Evolutionary conservation across 257 asterid species (phyloP).

Genomic region (Capsicum chinense): DNA sequence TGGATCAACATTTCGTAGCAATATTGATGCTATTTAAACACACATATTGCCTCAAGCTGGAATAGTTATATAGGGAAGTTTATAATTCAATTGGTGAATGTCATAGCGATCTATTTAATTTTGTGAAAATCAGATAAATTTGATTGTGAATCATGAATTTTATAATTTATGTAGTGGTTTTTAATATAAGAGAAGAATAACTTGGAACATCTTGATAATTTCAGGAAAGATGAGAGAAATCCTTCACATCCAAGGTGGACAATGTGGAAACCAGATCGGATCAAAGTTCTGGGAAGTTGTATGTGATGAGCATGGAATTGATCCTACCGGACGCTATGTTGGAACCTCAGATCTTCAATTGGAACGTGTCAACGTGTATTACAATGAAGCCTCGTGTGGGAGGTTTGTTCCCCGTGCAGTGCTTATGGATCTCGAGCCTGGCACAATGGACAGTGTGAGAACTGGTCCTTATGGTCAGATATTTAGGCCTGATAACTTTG

Average conservation of each 20-base stretch:
- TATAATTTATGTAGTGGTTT: not conserved
- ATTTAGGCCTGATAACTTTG: slow-evolving; percentile 82
- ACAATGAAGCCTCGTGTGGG: slow-evolving; percentile 89
- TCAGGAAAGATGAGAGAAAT: slow-evolving; percentile 83
- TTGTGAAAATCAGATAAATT: not conserved
- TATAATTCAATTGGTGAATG: not conserved
- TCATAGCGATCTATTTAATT: not conserved
- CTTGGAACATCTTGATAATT: slow-evolving; percentile 15
- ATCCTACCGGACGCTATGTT: slow-evolving; percentile 78
- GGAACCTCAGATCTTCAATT: slow-evolving; percentile 87
- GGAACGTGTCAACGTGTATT: slow-evolving; percentile 90
- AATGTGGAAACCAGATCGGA: slow-evolving; percentile 92
- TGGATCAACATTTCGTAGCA: not conserved
- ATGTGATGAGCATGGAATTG: slow-evolving; percentile 89
- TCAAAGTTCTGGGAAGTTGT: slow-evolving; percentile 94
- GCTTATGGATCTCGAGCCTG: slow-evolving; percentile 96
- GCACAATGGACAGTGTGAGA: slow-evolving; percentile 93
- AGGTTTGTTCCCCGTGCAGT: slow-evolving; percentile 95
- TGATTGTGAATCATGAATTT: slow-evolving; percentile 22
- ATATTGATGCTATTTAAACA: not conserved
- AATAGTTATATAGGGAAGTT: not conserved
- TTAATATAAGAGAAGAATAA: not conserved
- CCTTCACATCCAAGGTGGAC: slow-evolving; percentile 91
- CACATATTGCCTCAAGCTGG: not conserved
- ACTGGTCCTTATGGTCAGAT: slow-evolving; percentile 87